Evolutionary conservation across 371 early-diverging fungal genomes (phyloP).

Genomic region (Nosema muscidifuracis): DNA sequence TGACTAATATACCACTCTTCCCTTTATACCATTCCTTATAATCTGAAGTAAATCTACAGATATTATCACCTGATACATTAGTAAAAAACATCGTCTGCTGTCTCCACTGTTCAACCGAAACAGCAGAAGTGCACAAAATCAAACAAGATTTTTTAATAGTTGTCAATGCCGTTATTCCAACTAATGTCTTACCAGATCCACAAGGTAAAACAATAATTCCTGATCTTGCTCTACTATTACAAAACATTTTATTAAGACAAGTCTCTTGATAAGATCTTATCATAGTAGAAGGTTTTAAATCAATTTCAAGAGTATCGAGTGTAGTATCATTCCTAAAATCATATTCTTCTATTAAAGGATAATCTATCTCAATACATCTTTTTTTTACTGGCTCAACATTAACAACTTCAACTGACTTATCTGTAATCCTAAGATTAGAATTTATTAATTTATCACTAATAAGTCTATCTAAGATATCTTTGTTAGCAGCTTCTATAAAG

Average conservation of each 20-base stretch:
- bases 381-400: slow-evolving; percentile 73
- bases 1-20: slow-evolving; percentile 81
- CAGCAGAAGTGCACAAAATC: slow-evolving; percentile 87
- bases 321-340: slow-evolving; percentile 82
- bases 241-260: slow-evolving; percentile 96
- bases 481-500: slow-evolving; percentile 75
- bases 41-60: slow-evolving; percentile 90
- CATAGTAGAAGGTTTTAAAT: slow-evolving; percentile 83
- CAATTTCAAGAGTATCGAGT: slow-evolving; percentile 79
- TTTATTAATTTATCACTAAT: slow-evolving; percentile 72
- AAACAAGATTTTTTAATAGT: slow-evolving; percentile 89
- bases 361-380: slow-evolving; percentile 84
- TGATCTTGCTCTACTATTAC: slow-evolving; percentile 85
- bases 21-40: slow-evolving; percentile 71
- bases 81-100: slow-evolving; percentile 88
- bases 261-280: slow-evolving; percentile 97
- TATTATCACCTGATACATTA: slow-evolving; percentile 76
- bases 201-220: slow-evolving; percentile 99
- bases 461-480: slow-evolving; percentile 74
- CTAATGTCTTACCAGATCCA: slow-evolving; percentile 97
- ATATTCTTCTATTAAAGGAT: slow-evolving; percentile 95
- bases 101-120: slow-evolving; percentile 97
- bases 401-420: slow-evolving; percentile 56
- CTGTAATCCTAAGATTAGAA: slow-evolving; percentile 59
- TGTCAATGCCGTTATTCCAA: slow-evolving; percentile 96